Evolutionary conservation across 257 asterid genomes (phyloP).

Genomic region (Verbena officinalis): DNA sequence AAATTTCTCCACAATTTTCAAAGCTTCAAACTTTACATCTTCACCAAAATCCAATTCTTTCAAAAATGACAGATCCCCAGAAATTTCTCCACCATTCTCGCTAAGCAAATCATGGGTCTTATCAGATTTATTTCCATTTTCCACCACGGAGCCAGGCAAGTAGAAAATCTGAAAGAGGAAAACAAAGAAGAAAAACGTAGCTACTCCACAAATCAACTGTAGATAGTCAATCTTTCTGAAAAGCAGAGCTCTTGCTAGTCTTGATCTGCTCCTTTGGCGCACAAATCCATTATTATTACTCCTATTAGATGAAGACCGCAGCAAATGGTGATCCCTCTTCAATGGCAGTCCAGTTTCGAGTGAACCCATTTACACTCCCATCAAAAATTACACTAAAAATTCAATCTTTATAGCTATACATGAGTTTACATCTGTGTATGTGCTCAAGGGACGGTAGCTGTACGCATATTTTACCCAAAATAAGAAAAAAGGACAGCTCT

Average conservation of each 20-base stretch:
- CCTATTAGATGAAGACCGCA: constrained; percentile 51
- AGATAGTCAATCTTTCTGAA: constrained; percentile 65
- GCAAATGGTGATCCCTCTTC: constrained; percentile 65
- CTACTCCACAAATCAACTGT: constrained; percentile 72
- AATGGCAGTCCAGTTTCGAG: constrained; percentile 61
- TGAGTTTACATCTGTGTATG: constrained; percentile 5
- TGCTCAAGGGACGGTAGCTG: constrained; percentile 28
- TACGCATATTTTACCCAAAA: constrained; percentile 21
- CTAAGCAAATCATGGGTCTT: constrained; percentile 33
- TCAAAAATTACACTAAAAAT: constrained; percentile 29
- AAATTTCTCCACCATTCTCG: constrained; percentile 30
- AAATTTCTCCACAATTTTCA: constrained; percentile 55
- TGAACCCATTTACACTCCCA: constrained; percentile 88
- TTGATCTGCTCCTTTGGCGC: constrained; percentile 80
- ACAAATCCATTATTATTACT: constrained; percentile 30
- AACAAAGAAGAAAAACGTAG: constrained; percentile 63
- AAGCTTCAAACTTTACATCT: constrained; percentile 67
- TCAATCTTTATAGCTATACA: constrained; percentile 20
- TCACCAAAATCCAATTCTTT: constrained; percentile 80
- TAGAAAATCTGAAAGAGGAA: constrained; percentile 71
- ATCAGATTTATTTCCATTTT: constrained; percentile 45
- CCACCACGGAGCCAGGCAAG: constrained; percentile 70
- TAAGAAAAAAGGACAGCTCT: constrained; percentile 24
- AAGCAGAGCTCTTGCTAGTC: constrained; percentile 67
- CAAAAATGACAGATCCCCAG: constrained; percentile 51